Conservation (phyloP, 1,284 basidiomycete genomes). For the Papiliotrema flavescens region DNA sequence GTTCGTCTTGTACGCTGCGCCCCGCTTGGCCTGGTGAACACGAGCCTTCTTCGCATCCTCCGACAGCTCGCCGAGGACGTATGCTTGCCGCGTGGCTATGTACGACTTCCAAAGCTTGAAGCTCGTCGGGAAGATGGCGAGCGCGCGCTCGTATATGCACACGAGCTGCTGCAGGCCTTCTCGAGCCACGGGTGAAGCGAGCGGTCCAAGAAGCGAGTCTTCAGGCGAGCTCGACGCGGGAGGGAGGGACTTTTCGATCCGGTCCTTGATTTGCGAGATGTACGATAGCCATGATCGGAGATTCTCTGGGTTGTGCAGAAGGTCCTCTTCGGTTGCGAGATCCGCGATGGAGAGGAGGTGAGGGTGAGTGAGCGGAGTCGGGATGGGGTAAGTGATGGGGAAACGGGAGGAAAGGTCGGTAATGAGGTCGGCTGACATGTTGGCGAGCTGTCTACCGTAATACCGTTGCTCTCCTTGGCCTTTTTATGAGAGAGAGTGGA, state of each 20-base stretch:
- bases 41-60: constrained; percentile 46
- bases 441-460: background rate
- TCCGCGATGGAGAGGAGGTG: constrained; percentile 73
- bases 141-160: constrained; percentile 88
- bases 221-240: constrained; percentile 32
- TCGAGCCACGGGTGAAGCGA: constrained; percentile 68
- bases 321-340: constrained; percentile 86
- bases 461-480: background rate
- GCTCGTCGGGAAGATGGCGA: constrained; percentile 79
- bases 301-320: constrained; percentile 87
- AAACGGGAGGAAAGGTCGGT: constrained; percentile 53
- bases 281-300: constrained; percentile 89
- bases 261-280: constrained; percentile 71
- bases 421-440: constrained; percentile 30
- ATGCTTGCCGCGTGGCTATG: constrained; percentile 74
- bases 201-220: constrained; percentile 49
- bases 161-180: constrained; percentile 76
- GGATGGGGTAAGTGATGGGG: constrained; percentile 78
- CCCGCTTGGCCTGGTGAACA: constrained; percentile 61
- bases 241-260: constrained; percentile 58
- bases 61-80: constrained; percentile 69
- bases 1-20: constrained; percentile 75
- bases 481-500: too few species aligned
- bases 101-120: constrained; percentile 97
- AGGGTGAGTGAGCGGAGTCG: constrained; percentile 72